These are phyloP conservation scores for Onygena corvina DNA, from an alignment of 2,329 filamentous ascomycete species.

Conservation along the genomic window DNA sequence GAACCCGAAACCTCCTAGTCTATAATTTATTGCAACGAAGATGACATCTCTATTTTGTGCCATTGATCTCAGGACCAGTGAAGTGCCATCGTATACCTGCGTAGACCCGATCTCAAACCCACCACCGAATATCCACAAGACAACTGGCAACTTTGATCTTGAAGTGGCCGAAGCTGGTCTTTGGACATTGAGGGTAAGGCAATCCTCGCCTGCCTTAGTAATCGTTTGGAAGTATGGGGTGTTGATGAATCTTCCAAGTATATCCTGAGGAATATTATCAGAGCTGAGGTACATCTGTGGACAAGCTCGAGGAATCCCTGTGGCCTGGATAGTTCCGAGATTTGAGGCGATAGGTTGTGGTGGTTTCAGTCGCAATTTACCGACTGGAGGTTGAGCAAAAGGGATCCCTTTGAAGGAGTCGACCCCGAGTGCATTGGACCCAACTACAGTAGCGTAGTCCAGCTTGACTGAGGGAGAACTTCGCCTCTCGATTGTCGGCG, in stretches of 20 bases:
- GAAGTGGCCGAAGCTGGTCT: constrained; percentile 46
- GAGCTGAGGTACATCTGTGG: constrained; percentile 58
- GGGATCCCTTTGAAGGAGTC: constrained; percentile 66
- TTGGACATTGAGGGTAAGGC: constrained; percentile 49
- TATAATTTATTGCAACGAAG: constrained; percentile 68
- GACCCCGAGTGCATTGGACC: constrained; percentile 36
- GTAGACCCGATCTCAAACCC: constrained; percentile 41
- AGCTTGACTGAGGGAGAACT: constrained; percentile 13
- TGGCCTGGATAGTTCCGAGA: constrained; percentile 52
- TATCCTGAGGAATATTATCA: constrained; percentile 31
- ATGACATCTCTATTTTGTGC: constrained; percentile 52
- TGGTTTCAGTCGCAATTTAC: constrained; percentile 54
- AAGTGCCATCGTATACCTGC: constrained; percentile 26
- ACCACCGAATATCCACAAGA: constrained; percentile 61
- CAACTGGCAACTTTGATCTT: constrained; percentile 47
- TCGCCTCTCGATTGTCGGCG: background rate
- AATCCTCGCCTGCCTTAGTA: constrained; percentile 50
- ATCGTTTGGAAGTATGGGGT: constrained; percentile 47
- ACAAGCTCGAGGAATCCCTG: constrained; percentile 48
- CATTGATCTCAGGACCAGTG: constrained; percentile 30
- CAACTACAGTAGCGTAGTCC: constrained; percentile 42
- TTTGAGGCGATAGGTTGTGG: constrained; percentile 48
- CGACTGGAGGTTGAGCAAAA: constrained; percentile 58
- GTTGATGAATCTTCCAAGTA: constrained; percentile 42
- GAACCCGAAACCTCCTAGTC: constrained; percentile 63